Conservation (phyloP, 768 basidiomycete genomes). For the Wakefieldia striispora region DNA sequence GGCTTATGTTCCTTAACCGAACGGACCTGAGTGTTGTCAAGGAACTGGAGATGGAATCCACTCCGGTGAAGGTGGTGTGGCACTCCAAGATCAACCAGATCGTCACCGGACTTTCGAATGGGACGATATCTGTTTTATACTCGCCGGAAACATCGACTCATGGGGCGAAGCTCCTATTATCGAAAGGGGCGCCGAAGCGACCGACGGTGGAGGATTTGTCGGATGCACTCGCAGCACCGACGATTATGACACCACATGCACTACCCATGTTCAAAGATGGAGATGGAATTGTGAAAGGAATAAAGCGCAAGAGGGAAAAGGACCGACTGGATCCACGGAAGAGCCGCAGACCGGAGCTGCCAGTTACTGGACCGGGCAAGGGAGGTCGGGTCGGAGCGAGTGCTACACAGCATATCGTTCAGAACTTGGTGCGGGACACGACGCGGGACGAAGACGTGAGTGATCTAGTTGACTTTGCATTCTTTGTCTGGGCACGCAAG, state of each 20-base stretch:
- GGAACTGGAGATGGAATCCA: conserved; percentile 65
- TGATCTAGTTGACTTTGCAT: conserved; percentile 32
- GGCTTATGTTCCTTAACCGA: conserved; percentile 70
- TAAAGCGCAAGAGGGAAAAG: conserved; percentile 88
- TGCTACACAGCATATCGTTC: conserved; percentile 95
- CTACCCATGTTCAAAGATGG: conserved; percentile 91
- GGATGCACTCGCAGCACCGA: conserved; percentile 77
- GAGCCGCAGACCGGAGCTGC: conserved; percentile 88
- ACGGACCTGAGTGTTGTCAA: conserved; percentile 68
- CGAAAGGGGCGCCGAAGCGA: conserved; percentile 82
- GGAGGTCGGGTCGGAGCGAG: conserved; percentile 96
- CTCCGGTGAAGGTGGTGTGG: conserved; percentile 90
- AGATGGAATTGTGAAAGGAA: conserved; percentile 60
- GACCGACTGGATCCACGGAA: conserved; percentile 87
- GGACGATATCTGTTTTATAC: conserved; percentile 86
- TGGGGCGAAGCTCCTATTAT: conserved; percentile 86
- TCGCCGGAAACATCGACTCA: conserved; percentile 88
- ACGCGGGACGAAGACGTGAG: conserved; percentile 94
- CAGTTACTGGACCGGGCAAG: conserved; percentile 87
- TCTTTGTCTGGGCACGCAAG: background rate
- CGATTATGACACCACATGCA: conserved; percentile 90
- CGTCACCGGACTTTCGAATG: conserved; percentile 82
- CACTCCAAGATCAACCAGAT: conserved; percentile 98
- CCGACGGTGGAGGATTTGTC: conserved; percentile 87
- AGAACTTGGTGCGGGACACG: conserved; percentile 88